Evolutionary conservation across 163 green algal genomes (phyloP), one percentile per base, ranked within the genome.

Genomic region (Coccomyxa subellipsoidea): DNA sequence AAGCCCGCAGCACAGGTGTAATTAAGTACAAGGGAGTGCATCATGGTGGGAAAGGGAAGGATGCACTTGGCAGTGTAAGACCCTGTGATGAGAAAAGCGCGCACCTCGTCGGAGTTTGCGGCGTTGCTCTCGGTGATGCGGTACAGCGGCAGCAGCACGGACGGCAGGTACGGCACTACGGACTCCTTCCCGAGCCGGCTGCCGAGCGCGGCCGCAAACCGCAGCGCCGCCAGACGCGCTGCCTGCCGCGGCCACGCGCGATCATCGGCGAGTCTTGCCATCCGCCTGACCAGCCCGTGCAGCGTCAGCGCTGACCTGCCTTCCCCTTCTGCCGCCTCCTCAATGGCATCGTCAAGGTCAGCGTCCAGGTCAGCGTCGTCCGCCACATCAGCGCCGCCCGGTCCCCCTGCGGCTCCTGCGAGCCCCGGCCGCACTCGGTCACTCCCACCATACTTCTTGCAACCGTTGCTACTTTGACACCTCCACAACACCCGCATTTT

Each of bases 131-230:
- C 93, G 2, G 86, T 90, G 66, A 96, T 90, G 80, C 93, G 92
- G 86, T 92, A 95, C 76, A 97, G 82, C 70, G 94, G 93, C 38
- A 88, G 83, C 81, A 96, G 78, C 59, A 96, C 80, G 31, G 88
- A 69, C 37, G 91, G 83, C 53, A 97, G 88, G 87, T 93, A 92
- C 6, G 88, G 89, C 71, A 70, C 25, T 4, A 93, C 82, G 36
- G 40, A 79, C 0, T 72, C 80, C 80, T 37, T 59, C 27, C 91
- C 90, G 38, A 96, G 87, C 12, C 83, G 84, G 18, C 77, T 85
- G 2, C 88, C 86, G 0, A 90, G 80, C 21, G 93, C 94, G 7
- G 91, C 94, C 10, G 93, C 88, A 84, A 93, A 96, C 54, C 91
- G 88, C 77, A 98, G 85, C 0, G 91, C 94, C 31, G 88, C 86